Evolutionary conservation across 495 filamentous ascomycete species (phyloP), one percentile per base, ranked within the genome.

Genomic region (Penicillium coffeae): DNA sequence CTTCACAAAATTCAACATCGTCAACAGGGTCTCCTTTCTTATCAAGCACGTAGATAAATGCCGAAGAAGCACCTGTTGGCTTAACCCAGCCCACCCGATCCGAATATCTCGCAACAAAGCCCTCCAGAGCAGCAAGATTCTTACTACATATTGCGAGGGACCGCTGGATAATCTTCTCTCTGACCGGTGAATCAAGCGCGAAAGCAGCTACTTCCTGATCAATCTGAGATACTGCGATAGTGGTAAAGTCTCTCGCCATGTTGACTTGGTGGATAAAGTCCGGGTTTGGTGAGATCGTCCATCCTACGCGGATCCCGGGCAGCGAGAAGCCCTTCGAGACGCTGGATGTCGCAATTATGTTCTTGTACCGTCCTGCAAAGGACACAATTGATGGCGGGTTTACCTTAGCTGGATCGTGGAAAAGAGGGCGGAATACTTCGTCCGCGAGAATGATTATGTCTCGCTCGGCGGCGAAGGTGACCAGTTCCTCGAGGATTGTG

Each of bases 401-500:
- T 8, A 72, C 69, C n/a, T 20, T 12, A 3, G 42, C 83, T 70
- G 33, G 70, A 74, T 30, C 30, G 69, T 91, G 88, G 73, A 88
- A 91, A 14, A 92, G 73, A 1, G 88, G 88, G 7, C 86, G 77
- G 65, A 90, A 92, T 19, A 90, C 88, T 63, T 94, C 88, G 55
- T 91, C 89, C 5, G 79, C 77, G 42, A 89, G 69, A 18, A 92
- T 69, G 21, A 73, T 81, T 42, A 90, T 84, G 34, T 77, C 67
- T 32, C 76, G 69, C 42, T 71, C 53, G 13, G 63, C 57, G 5
- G 87, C 86, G 39, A 89, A 62, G 10, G 77, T 63, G 21, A 89
- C 69, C 36, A 90, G 75, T 2, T 70, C 46, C 13, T 77, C 52
- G 0, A 91, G 72, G 16, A 78, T 67, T 0, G 71, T 50, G 36